These are phyloP conservation scores for Aureobasidium mangrovei DNA, from an alignment of 2,329 filamentous ascomycete species.

Conservation along the genomic window DNA sequence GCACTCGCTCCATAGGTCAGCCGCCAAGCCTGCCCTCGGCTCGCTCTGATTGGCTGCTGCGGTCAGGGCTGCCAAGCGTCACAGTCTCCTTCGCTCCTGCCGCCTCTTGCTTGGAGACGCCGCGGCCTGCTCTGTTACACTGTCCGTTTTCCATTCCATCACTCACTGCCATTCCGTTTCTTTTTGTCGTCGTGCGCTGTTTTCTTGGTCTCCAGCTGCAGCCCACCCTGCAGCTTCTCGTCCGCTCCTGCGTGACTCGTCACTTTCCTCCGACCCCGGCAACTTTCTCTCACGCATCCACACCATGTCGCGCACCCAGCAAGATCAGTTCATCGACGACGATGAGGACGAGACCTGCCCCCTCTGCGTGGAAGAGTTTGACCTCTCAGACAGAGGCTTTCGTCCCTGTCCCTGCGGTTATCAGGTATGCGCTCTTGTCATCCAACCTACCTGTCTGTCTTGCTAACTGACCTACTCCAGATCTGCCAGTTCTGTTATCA, in stretches of 20 bases:
- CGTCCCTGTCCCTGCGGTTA: constrained; percentile 95
- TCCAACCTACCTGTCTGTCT: background rate
- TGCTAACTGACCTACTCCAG: constrained; percentile 38
- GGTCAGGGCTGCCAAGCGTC: background rate
- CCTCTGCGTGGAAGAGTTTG: constrained; percentile 97
- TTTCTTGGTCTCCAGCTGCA: constrained; percentile 2
- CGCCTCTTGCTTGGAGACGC: background rate
- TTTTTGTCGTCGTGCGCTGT: constrained; percentile 6
- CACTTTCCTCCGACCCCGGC: constrained; percentile 1
- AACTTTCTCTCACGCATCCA: constrained; percentile 18
- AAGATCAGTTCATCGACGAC: constrained; percentile 47
- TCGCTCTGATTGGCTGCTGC: constrained; percentile 1
- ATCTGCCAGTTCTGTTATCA: constrained; percentile 99
- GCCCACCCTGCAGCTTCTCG: background rate
- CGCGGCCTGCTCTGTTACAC: constrained; percentile 13
- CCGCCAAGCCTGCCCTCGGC: background rate
- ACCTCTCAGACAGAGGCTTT: constrained; percentile 95
- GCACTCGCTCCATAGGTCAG: background rate
- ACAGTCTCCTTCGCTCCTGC: background rate
- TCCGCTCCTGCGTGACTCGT: background rate
- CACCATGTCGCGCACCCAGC: constrained; percentile 40
- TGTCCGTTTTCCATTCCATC: background rate
- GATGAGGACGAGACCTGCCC: constrained; percentile 59
- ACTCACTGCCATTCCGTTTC: background rate
- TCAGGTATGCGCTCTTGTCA: constrained; percentile 53